phyloP scores from a whole-genome alignment of 257 asterid species.

The Leonotis leonurus region DNA sequence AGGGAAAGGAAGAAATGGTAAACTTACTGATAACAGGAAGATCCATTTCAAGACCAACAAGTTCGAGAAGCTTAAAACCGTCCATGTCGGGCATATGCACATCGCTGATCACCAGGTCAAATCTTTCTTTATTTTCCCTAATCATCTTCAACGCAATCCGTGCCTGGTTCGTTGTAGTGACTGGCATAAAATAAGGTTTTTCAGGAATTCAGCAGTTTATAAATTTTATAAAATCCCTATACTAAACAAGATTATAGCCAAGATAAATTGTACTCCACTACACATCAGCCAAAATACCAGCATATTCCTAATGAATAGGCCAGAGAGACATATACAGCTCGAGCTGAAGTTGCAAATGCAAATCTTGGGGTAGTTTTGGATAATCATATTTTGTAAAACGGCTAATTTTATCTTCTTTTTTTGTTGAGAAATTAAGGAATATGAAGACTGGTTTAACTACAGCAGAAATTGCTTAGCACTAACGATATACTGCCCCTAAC shows the following conservation, averaged over 20 bases:
- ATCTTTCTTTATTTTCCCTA: constrained; percentile 61
- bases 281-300: neutral
- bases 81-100: constrained; percentile 97
- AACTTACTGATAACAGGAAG: constrained; percentile 80
- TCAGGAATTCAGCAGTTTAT: constrained; percentile 8
- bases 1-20: neutral
- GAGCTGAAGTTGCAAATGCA: neutral
- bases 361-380: constrained; percentile 2
- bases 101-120: constrained; percentile 76
- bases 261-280: no score
- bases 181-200: constrained; percentile 27
- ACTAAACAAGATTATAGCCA: neutral
- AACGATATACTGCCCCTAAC: neutral
- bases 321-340: no score
- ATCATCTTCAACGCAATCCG: constrained; percentile 59
- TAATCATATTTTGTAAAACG: neutral
- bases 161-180: constrained; percentile 62
- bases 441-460: neutral
- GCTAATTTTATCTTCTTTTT: neutral
- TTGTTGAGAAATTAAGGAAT: neutral
- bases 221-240: no score
- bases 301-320: neutral
- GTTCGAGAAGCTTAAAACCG: constrained; percentile 85
- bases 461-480: neutral
- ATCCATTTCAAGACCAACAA: constrained; percentile 82